A percentile compares a stretch with the other conserved stretches of the same genome.
Evolutionary conservation across 164 flowering plant genomes (phyloP).

Genomic region (Piper betle): DNA sequence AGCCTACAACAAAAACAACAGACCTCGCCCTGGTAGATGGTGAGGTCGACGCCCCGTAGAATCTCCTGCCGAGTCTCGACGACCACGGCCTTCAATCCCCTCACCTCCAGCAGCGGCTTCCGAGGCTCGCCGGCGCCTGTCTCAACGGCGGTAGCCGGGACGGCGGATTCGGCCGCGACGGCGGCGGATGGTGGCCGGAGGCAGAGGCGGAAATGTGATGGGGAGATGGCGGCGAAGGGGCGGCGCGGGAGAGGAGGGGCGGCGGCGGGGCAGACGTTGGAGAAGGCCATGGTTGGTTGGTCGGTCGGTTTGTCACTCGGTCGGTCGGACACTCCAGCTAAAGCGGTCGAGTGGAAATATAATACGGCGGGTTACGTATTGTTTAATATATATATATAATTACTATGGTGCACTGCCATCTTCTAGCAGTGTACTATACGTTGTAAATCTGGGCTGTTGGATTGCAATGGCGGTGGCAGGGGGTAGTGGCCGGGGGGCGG

Average conservation of each 20-base stretch:
- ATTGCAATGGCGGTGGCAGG: too few species aligned
- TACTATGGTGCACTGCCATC: too few species aligned
- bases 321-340: too few species aligned
- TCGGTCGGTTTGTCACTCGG: background rate
- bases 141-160: background rate
- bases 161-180: background rate
- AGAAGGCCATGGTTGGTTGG: background rate
- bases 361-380: too few species aligned
- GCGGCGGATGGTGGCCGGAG: background rate
- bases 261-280: background rate
- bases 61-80: conserved; percentile 48
- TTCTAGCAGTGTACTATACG: too few species aligned
- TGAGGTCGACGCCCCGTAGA: conserved; percentile 68
- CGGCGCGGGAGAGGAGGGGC: background rate
- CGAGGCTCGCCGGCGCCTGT: conserved; percentile 2
- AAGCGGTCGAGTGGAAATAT: too few species aligned
- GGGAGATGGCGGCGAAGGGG: background rate
- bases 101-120: conserved; percentile 66
- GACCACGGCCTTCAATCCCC: conserved; percentile 61
- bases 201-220: background rate
- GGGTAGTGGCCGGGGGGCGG: too few species aligned
- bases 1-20: background rate
- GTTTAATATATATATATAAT: too few species aligned
- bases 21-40: conserved; percentile 80
- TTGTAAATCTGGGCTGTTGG: too few species aligned